Base-by-base conservation (phyloP, 2,329 filamentous ascomycete species). In the Esteya vermicola region DNA sequence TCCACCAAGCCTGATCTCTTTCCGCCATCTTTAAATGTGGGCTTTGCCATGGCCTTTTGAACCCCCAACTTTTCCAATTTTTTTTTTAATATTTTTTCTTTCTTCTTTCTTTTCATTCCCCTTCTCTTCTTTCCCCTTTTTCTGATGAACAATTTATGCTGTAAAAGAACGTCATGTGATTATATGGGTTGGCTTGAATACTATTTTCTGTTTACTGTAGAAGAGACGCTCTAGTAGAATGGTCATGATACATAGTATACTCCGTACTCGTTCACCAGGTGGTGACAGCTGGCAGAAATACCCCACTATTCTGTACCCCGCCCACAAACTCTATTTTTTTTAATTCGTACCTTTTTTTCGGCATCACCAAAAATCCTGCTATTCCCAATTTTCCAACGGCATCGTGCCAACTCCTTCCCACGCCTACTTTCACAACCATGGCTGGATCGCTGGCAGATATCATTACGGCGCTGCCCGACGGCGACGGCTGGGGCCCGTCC, bases 401-500 rank as follows among this genome's bases (percentile, higher is more conserved):
- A n/a, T n/a, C n/a, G n/a, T 21, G n/a, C 8, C 18, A n/a, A 31
- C 31, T 32, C 25, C 31, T 35, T 35, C 20, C 30, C 23, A 14
- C 18, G 26, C 32, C n/a, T 39, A 44, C 9, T 38, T 31, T 31
- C 23, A 33, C 21, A 35, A 43, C 28, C 6, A 45, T 36, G 40
- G 30, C 43, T 33, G 39, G 42, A 9, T 50, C 55, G 35, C 66
- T 75, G 54, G 60, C 68, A 51, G 66, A 72, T 53, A 72, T 86
- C 48, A 80, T 85, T 57, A 67, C 78, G 55, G 70, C 75, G 54
- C 75, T 85, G 55, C 81, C 81, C 47, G 68, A 79, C 41, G 78
- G 80, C 56, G 80, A 85, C 54, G 75, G 78, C 61, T 98, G 91
- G 91, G 91, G 91, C 45, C 89, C 89, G 40, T 62, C 82, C 45